Conservation (phyloP, 106 monocot species). For the Vanilla planifolia region DNA sequence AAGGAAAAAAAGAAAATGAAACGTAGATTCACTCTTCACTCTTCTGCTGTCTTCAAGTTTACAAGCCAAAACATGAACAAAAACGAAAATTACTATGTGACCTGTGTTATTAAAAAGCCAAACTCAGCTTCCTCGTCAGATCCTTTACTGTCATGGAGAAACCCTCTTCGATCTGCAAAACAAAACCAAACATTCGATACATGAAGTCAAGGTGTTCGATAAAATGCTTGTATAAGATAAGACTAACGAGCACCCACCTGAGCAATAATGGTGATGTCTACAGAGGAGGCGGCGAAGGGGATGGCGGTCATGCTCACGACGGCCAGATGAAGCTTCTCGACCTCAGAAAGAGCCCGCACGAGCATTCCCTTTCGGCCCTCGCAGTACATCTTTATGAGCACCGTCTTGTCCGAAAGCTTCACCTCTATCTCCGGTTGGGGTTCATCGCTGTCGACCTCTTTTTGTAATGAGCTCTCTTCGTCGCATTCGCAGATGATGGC, state of each 20-base stretch:
- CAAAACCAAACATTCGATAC: too few species aligned
- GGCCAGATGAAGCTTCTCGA: conserved; percentile 41
- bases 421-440: conserved; percentile 26
- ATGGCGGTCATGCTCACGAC: conserved; percentile 26
- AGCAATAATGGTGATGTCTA: conserved; percentile 48
- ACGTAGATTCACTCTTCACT: too few species aligned
- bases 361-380: conserved; percentile 28
- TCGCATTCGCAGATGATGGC: conserved; percentile 7
- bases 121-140: conserved; percentile 58
- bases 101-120: too few species aligned
- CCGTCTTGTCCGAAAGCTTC: conserved; percentile 26
- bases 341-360: conserved; percentile 26
- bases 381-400: conserved; percentile 55
- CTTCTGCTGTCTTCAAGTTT: too few species aligned
- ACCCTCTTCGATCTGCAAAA: conserved; percentile 63
- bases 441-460: conserved; percentile 18
- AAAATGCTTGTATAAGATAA: background rate
- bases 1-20: too few species aligned
- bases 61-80: too few species aligned
- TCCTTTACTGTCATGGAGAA: conserved; percentile 68
- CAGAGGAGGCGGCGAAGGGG: conserved; percentile 24
- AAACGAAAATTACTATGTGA: too few species aligned
- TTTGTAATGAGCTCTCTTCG: conserved; percentile 6
- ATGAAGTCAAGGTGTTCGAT: background rate
- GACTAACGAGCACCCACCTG: conserved; percentile 20